Conservation (phyloP, 345 rosid genomes). For the Citrus medica region DNA sequence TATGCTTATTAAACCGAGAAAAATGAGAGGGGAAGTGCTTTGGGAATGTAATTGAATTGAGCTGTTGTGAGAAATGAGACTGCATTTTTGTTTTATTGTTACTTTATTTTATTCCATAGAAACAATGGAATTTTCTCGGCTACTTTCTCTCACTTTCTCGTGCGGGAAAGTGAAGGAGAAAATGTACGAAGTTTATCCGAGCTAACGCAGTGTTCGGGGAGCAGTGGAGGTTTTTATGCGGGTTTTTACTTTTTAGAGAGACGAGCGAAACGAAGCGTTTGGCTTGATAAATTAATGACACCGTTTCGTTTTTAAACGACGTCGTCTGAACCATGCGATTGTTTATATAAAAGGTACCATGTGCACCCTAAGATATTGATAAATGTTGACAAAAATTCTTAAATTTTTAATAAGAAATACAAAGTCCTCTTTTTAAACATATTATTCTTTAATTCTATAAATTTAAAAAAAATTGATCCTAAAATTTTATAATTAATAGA, state of each 20-base stretch:
- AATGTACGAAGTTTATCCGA: slow-evolving; percentile 6
- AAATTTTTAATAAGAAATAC: no score
- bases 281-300: not conserved
- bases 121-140: not conserved
- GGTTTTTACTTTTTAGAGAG: not conserved
- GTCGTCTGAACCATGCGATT: no score
- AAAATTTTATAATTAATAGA: no score
- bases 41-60: slow-evolving; percentile 30
- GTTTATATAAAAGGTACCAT: no score
- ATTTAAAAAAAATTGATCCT: accelerated
- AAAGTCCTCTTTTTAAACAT: no score
- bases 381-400: accelerated
- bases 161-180: slow-evolving; percentile 17
- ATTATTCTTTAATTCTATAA: no score
- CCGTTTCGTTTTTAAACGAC: no score
- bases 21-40: slow-evolving; percentile 14
- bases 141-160: slow-evolving; percentile 12
- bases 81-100: slow-evolving; percentile 27
- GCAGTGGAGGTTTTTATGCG: not conserved
- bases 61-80: slow-evolving; percentile 36
- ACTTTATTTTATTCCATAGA: slow-evolving; percentile 7
- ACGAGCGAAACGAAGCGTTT: not conserved
- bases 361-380: accelerated
- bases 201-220: not conserved
- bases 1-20: slow-evolving; percentile 9